These are phyloP conservation scores for Pichia terricola DNA, from an alignment of 1,139 yeast species.

Conservation along the genomic window DNA sequence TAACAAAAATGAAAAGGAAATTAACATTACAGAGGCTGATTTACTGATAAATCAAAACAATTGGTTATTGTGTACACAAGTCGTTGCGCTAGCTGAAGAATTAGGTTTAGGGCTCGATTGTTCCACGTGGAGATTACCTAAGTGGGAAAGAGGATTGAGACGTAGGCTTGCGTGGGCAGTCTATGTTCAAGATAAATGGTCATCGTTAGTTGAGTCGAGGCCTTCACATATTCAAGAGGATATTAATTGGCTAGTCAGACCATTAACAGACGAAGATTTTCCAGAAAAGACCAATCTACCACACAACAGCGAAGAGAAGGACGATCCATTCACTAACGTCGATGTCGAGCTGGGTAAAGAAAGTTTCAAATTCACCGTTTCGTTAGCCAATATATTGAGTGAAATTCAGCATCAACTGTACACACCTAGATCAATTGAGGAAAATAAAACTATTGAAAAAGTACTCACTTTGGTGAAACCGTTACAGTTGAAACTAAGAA, in stretches of 20 bases:
- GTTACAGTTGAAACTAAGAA: conserved; percentile 62
- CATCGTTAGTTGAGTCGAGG: conserved; percentile 63
- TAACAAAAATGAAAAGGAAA: not conserved
- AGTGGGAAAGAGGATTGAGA: conserved; percentile 84
- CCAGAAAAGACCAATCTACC: conserved; percentile 36
- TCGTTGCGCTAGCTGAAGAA: conserved; percentile 78
- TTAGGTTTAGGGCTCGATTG: conserved; percentile 81
- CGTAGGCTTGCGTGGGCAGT: conserved; percentile 91
- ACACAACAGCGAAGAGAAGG: conserved; percentile 23
- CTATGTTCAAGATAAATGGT: conserved; percentile 83
- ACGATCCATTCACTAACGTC: conserved; percentile 26
- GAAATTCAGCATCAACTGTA: conserved; percentile 65
- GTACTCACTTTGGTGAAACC: conserved; percentile 77
- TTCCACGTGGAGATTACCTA: conserved; percentile 78
- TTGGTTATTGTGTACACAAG: conserved; percentile 82
- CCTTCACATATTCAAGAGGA: conserved; percentile 66
- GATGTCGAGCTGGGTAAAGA: conserved; percentile 68
- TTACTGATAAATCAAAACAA: conserved; percentile 51
- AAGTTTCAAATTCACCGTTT: conserved; percentile 60
- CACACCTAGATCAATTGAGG: conserved; percentile 55
- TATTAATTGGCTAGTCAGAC: conserved; percentile 59
- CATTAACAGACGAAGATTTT: conserved; percentile 61
- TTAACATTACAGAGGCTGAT: not conserved
- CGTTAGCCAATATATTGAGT: conserved; percentile 58
- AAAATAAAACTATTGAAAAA: conserved; percentile 47